phyloP scores from a whole-genome alignment of 352 stramenopile species.

The Globisporangium paroecandrum region DNA sequence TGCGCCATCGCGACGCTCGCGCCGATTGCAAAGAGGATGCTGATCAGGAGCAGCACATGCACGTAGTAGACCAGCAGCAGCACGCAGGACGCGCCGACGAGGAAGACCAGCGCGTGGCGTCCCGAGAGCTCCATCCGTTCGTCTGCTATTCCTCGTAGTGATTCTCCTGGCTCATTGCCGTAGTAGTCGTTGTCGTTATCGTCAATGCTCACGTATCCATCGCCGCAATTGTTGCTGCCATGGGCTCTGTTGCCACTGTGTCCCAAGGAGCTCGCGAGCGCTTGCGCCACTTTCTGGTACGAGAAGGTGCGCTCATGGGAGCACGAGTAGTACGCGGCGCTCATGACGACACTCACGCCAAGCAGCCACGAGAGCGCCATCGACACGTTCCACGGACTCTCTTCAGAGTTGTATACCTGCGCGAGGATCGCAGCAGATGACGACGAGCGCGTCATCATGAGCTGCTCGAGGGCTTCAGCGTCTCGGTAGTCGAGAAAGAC shows the following conservation, averaged over 20 bases:
- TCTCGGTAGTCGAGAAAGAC: conserved; percentile 42
- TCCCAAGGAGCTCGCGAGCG: conserved; percentile 10
- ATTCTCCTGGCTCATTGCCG: not conserved
- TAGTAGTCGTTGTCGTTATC: conserved; percentile 13
- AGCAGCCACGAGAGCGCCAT: conserved; percentile 66
- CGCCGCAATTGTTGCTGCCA: conserved; percentile 12
- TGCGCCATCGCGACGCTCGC: conserved; percentile 44
- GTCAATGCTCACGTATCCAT: conserved; percentile 33
- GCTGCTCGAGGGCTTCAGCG: conserved; percentile 28
- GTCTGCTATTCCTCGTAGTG: not conserved
- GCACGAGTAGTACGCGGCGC: conserved; percentile 49
- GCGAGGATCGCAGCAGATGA: conserved; percentile 15
- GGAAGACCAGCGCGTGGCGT: conserved; percentile 53
- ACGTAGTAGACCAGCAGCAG: conserved; percentile 71
- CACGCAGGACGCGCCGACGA: conserved; percentile 48
- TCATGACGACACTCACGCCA: conserved; percentile 42
- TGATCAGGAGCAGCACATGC: conserved; percentile 48
- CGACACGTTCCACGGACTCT: conserved; percentile 60
- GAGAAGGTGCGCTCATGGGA: conserved; percentile 46
- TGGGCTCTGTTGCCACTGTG: not conserved
- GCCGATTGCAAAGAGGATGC: conserved; percentile 52
- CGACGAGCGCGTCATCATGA: conserved; percentile 12
- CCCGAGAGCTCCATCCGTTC: conserved; percentile 41
- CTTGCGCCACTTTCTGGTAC: conserved; percentile 41
- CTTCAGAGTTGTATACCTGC: conserved; percentile 34